A percentile compares a stretch with the other conserved stretches of the same genome.
phyloP scores from a whole-genome alignment of 441 rosid genomes.

The Biscutella laevigata region DNA sequence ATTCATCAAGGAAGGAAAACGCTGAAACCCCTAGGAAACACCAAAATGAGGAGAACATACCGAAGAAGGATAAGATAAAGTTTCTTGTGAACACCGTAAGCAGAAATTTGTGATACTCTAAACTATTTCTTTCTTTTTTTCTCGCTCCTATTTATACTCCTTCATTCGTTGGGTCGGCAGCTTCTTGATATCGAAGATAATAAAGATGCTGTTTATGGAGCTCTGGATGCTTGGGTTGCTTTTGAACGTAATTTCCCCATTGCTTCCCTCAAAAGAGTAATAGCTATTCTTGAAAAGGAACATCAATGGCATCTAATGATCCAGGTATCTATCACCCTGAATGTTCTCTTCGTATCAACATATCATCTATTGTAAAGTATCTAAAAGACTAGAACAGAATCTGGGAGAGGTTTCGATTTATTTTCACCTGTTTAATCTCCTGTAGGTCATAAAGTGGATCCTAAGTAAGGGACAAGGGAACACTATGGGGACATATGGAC shows the following conservation, averaged over 20 bases:
- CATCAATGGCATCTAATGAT: slow-evolving; percentile 84
- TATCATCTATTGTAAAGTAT: background rate
- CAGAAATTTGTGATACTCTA: slow-evolving; percentile 11
- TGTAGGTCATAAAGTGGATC: slow-evolving; percentile 94
- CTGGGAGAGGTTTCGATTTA: background rate
- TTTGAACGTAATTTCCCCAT: slow-evolving; percentile 88
- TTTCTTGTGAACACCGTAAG: slow-evolving; percentile 68
- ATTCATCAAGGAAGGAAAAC: slow-evolving; percentile 20
- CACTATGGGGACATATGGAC: slow-evolving; percentile 73
- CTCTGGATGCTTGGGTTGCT: slow-evolving; percentile 96
- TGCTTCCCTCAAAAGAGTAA: slow-evolving; percentile 57
- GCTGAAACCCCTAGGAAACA: slow-evolving; percentile 28
- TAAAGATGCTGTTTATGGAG: slow-evolving; percentile 79
- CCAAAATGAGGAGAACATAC: slow-evolving; percentile 57
- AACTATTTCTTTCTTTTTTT: background rate
- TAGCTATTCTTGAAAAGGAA: slow-evolving; percentile 67
- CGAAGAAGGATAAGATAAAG: slow-evolving; percentile 61
- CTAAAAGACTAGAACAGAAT: background rate
- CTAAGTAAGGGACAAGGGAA: slow-evolving; percentile 94
- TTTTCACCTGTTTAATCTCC: background rate
- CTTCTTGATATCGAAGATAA: slow-evolving; percentile 66
- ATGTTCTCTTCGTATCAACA: background rate
- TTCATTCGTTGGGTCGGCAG: slow-evolving; percentile 38
- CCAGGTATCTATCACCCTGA: slow-evolving; percentile 44
- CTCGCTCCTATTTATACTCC: background rate